phyloP scores from a whole-genome alignment of 208 protist species.

The Leptomonas pyrrhocoris region DNA sequence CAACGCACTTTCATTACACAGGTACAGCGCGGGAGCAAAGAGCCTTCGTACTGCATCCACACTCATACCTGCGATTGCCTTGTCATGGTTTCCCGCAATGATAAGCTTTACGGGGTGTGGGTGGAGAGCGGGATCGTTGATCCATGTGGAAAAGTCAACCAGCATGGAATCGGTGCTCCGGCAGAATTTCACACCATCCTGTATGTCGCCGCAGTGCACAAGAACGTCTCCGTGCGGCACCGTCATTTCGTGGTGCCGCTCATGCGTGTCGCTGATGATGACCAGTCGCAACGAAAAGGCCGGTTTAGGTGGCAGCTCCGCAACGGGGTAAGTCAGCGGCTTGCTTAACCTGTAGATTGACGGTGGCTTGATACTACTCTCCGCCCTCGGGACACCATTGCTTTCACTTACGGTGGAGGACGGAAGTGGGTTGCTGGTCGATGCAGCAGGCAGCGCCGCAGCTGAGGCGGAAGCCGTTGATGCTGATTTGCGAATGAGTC shows the following conservation, averaged over 20 bases:
- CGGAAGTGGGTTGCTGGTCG: background rate
- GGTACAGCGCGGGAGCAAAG: conserved; percentile 57
- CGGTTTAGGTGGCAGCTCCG: conserved; percentile 33
- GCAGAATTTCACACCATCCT: conserved; percentile 42
- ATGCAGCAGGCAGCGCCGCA: background rate
- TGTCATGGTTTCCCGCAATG: conserved; percentile 90
- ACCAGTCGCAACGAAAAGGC: conserved; percentile 51
- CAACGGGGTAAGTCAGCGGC: conserved; percentile 16
- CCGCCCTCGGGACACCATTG: background rate
- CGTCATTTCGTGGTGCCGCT: conserved; percentile 50
- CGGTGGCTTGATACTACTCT: background rate
- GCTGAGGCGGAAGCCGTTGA: conserved; percentile 3
- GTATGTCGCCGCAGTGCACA: conserved; percentile 72
- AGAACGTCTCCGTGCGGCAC: conserved; percentile 69
- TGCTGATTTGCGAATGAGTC: conserved; percentile 22
- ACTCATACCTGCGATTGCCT: conserved; percentile 28
- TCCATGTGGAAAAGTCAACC: conserved; percentile 65
- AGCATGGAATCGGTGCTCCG: conserved; percentile 27
- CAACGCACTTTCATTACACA: conserved; percentile 50
- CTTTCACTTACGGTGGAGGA: background rate
- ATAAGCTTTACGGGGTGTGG: conserved; percentile 85
- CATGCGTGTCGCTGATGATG: conserved; percentile 78
- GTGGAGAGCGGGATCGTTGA: conserved; percentile 46
- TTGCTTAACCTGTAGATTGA: conserved; percentile 29
- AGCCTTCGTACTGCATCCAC: conserved; percentile 34